Percentiles rank a stretch among this genome's conserved stretches.
phyloP scores from a whole-genome alignment of 768 basidiomycete species.

The Amanita rubescens region DNA sequence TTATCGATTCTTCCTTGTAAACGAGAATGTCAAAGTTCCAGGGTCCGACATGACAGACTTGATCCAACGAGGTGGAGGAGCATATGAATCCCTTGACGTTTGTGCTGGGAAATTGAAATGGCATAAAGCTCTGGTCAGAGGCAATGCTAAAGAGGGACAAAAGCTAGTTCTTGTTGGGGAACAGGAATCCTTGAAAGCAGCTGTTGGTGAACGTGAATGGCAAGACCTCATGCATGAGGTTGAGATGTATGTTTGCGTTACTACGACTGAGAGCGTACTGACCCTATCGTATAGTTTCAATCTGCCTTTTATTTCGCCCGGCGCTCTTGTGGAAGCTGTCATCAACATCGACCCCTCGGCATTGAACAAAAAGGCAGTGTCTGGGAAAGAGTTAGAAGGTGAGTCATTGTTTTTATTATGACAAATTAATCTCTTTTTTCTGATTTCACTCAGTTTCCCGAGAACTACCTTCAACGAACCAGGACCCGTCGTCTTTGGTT shows the following conservation, averaged over 20 bases:
- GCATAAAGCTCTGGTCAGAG: conserved; percentile 44
- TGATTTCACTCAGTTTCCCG: conserved; percentile 19
- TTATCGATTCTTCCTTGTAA: conserved; percentile 53
- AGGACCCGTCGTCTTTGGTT: conserved; percentile 39
- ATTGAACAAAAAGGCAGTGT: conserved; percentile 15
- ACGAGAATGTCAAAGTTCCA: conserved; percentile 44
- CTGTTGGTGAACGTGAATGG: conserved; percentile 51
- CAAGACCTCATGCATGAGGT: conserved; percentile 43
- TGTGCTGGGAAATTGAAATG: conserved; percentile 41
- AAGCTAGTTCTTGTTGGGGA: conserved; percentile 49
- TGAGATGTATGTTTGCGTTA: conserved; percentile 13
- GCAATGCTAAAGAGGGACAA: conserved; percentile 42
- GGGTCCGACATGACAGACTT: conserved; percentile 45
- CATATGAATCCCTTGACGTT: conserved; percentile 57
- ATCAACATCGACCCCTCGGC: conserved; percentile 26
- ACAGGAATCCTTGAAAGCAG: conserved; percentile 34
- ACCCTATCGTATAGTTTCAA: conserved; percentile 21
- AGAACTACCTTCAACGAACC: conserved; percentile 45
- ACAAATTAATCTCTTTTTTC: neutral
- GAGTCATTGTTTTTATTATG: neutral
- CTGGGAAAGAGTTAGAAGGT: conserved; percentile 12
- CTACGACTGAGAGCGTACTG: neutral
- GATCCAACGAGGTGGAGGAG: conserved; percentile 48
- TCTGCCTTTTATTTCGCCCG: conserved; percentile 36
- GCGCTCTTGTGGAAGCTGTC: conserved; percentile 48